Evolutionary conservation across 805 yeast species (phyloP).

Genomic region (Metschnikowia cubensis): DNA sequence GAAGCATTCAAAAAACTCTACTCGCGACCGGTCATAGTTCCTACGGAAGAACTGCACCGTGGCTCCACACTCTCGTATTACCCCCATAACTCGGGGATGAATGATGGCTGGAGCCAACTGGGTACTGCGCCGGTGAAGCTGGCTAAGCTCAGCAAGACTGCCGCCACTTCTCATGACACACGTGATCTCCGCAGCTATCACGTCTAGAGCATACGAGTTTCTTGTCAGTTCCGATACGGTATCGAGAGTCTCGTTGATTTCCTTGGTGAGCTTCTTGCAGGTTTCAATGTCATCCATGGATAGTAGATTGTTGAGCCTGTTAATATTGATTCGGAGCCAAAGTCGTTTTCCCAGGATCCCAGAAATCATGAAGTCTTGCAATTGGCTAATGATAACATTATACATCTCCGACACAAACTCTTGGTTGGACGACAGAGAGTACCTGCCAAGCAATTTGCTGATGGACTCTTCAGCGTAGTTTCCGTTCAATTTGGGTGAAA

Average conservation of each 20-base stretch:
- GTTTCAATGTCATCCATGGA: slow-evolving; percentile 27
- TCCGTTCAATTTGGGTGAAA: slow-evolving; percentile 27
- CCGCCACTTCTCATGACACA: slow-evolving; percentile 36
- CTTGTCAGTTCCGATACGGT: slow-evolving; percentile 42
- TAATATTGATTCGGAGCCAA: slow-evolving; percentile 46
- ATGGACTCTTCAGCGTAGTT: slow-evolving; percentile 39
- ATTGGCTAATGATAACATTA: slow-evolving; percentile 27
- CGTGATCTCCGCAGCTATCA: slow-evolving; percentile 63
- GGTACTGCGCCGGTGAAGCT: slow-evolving; percentile 43
- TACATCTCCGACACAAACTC: slow-evolving; percentile 29
- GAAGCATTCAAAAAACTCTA: slow-evolving; percentile 55
- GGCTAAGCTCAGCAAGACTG: slow-evolving; percentile 37
- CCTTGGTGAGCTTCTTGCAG: slow-evolving; percentile 32
- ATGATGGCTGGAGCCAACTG: slow-evolving; percentile 59
- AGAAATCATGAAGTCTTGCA: slow-evolving; percentile 18
- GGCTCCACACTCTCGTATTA: slow-evolving; percentile 76
- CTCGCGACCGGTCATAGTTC: slow-evolving; percentile 55
- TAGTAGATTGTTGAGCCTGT: slow-evolving; percentile 36
- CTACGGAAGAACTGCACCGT: slow-evolving; percentile 57
- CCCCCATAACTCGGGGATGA: slow-evolving; percentile 71
- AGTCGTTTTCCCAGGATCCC: slow-evolving; percentile 29
- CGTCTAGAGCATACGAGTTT: slow-evolving; percentile 53
- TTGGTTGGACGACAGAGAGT: slow-evolving; percentile 25
- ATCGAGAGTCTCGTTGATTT: slow-evolving; percentile 36
- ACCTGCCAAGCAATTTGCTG: slow-evolving; percentile 32